A percentile compares a stretch with the other conserved stretches of the same genome.
Evolutionary conservation across 2,329 filamentous ascomycete species (phyloP).

Genomic region (Aspergillus sp.): DNA sequence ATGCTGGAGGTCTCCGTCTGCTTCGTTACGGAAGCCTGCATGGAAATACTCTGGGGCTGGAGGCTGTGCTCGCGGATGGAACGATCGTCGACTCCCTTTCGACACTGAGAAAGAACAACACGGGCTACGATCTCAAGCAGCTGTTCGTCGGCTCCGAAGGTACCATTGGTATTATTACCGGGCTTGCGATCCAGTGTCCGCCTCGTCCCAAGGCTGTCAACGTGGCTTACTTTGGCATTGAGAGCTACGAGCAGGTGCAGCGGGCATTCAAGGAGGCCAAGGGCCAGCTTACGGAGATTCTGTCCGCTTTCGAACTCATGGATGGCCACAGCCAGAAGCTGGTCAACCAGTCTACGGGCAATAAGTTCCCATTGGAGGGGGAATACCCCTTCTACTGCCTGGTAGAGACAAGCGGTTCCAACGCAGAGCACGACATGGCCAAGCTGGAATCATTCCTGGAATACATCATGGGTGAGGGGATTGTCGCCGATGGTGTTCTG

Average conservation of each 20-base stretch:
- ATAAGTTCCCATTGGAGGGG: constrained; percentile 70
- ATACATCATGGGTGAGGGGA: constrained; percentile 77
- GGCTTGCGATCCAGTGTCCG: constrained; percentile 78
- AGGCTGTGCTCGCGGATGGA: constrained; percentile 88
- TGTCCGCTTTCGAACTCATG: constrained; percentile 98
- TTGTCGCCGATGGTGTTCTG: constrained; percentile 81
- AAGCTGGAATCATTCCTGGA: constrained; percentile 89
- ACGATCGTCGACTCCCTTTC: constrained; percentile 84
- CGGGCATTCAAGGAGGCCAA: constrained; percentile 83
- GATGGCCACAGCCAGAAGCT: constrained; percentile 73
- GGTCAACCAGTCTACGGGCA: constrained; percentile 64
- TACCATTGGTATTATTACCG: constrained; percentile 90
- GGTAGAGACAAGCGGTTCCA: constrained; percentile 92
- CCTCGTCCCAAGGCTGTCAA: constrained; percentile 82
- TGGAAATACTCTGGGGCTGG: constrained; percentile 82
- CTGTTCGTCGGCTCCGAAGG: constrained; percentile 94
- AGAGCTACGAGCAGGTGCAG: constrained; percentile 84
- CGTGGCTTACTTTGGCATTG: constrained; percentile 86
- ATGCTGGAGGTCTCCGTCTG: constrained; percentile 83
- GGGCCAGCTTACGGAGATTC: constrained; percentile 80
- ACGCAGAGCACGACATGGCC: constrained; percentile 82
- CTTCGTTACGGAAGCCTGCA: constrained; percentile 91
- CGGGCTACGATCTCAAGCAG: constrained; percentile 94
- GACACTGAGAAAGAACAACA: constrained; percentile 94
- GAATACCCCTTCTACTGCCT: constrained; percentile 93